These are phyloP conservation scores for Adiantum capillusveneris DNA, from an alignment of 75 land plant genomes.

Conservation along the genomic window DNA sequence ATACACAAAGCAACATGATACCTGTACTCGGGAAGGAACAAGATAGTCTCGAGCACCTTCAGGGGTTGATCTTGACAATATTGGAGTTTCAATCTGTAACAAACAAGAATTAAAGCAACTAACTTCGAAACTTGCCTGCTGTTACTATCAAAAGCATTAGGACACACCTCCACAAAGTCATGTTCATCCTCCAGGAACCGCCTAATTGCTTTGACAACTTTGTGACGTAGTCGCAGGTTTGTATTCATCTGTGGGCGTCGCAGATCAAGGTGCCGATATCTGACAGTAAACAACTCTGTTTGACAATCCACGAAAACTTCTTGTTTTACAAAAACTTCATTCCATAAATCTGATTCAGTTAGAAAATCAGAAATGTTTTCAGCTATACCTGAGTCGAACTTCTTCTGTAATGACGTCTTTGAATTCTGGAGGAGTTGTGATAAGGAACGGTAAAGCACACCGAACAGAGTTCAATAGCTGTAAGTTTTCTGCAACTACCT, in stretches of 20 bases:
- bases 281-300: slow-evolving; percentile 17
- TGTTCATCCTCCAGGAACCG: slow-evolving; percentile 75
- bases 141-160: too few relatives aligned
- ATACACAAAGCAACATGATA: too few relatives aligned
- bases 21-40: slow-evolving; percentile 96
- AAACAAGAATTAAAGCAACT: too few relatives aligned
- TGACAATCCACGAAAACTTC: not conserved
- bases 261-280: slow-evolving; percentile 88
- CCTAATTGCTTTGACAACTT: slow-evolving; percentile 68
- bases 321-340: not conserved
- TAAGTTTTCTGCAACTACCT: slow-evolving; percentile 83
- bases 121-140: too few relatives aligned
- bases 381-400: slow-evolving; percentile 72
- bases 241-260: slow-evolving; percentile 76
- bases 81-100: slow-evolving; percentile 92
- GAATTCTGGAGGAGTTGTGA: slow-evolving; percentile 70
- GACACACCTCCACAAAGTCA: slow-evolving; percentile 78
- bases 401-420: slow-evolving; percentile 71
- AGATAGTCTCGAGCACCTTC: slow-evolving; percentile 99
- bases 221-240: slow-evolving; percentile 70
- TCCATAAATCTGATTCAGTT: not conserved
- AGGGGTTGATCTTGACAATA: slow-evolving; percentile 88
- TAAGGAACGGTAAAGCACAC: slow-evolving; percentile 70
- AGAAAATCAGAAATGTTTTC: not conserved
- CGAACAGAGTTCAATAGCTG: slow-evolving; percentile 60